phyloP scores from a whole-genome alignment of 257 asterid species.

The Solanum sitiens region DNA sequence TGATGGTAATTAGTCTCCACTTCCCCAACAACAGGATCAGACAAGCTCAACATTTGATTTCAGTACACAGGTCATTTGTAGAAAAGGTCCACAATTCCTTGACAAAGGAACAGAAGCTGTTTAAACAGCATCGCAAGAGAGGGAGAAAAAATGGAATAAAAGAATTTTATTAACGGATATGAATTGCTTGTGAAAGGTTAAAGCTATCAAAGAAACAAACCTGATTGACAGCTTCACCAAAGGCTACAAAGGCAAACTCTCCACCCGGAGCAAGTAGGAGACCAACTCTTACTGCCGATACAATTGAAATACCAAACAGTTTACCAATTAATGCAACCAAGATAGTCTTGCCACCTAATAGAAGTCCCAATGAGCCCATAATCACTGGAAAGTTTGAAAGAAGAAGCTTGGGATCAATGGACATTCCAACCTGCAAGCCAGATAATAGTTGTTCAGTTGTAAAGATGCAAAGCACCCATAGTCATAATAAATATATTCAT shows the following conservation, averaged over 20 bases:
- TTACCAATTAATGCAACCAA: conserved; percentile 84
- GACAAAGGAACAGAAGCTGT: not conserved
- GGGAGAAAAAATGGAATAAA: not conserved
- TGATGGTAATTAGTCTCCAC: not conserved
- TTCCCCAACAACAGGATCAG: not conserved
- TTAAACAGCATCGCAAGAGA: not conserved
- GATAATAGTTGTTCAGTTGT: not conserved
- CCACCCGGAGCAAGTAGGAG: conserved; percentile 99
- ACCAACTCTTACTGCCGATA: conserved; percentile 92
- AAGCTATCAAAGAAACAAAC: conserved; percentile 20
- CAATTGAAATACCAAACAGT: conserved; percentile 74
- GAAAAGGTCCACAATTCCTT: not conserved
- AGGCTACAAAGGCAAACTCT: conserved; percentile 97
- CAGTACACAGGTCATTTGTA: not conserved
- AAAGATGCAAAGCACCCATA: not conserved
- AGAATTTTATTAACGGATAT: not conserved
- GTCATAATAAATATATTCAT: not conserved
- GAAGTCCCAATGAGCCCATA: conserved; percentile 68
- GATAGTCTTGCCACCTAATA: conserved; percentile 81
- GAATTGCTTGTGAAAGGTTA: not conserved
- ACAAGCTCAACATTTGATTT: not conserved
- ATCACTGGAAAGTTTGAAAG: conserved; percentile 87
- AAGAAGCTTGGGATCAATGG: conserved; percentile 96
- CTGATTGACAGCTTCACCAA: conserved; percentile 99
- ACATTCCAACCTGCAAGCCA: conserved; percentile 91